Base-by-base conservation (phyloP, 495 filamentous ascomycete genomes). In the Parathielavia hyrcaniae region DNA sequence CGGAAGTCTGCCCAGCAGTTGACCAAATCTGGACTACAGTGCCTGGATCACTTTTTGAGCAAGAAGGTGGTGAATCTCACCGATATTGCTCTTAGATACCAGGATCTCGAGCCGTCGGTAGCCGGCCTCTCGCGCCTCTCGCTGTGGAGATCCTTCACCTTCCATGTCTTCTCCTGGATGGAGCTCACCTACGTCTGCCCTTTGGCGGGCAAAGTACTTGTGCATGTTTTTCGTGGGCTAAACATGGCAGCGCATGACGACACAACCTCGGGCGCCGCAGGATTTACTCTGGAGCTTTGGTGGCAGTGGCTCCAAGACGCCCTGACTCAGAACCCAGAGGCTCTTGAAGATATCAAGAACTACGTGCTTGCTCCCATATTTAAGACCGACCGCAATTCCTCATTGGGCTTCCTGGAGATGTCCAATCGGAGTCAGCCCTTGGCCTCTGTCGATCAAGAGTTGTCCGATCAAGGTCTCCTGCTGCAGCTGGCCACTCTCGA, bases 281-380 rank as follows among this genome's bases (percentile, higher is more conserved):
- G 58, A 54, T 72, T 77, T 39, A 67, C 75, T 9, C 57, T 75
- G 13, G 67, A 73, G 11, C 46, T 71, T 17, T 83, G 81, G 80
- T 68, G 76, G 44, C 57, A 62, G 16, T 81, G 78, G 66, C 73
- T 84, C 22, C 70, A 74, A 44, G 71, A 68, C 46, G 71, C 67
- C 38, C 59, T 83, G 11, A 51, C 77, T 35, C 72, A 71, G 17
- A 74, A 84, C 48, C 68, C 77, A 10, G 76, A 80, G n/a, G 71
- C 74, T 39, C 58, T 90, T 10, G 85, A 87, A 57, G 77, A 81
- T 47, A 77, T 90, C 46, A 87, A 85, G 57, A 81, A 79, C 43
- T 85, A 92, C 68, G 75, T 91, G n/a, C 81, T 95, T 20, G 79
- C 87, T 0, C 79, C 81, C 1, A 70, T 95, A 13, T 89, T 95